Evolutionary conservation across 805 yeast genomes (phyloP), one percentile per base, ranked within the genome.

Genomic region (Pichia scutulata): DNA sequence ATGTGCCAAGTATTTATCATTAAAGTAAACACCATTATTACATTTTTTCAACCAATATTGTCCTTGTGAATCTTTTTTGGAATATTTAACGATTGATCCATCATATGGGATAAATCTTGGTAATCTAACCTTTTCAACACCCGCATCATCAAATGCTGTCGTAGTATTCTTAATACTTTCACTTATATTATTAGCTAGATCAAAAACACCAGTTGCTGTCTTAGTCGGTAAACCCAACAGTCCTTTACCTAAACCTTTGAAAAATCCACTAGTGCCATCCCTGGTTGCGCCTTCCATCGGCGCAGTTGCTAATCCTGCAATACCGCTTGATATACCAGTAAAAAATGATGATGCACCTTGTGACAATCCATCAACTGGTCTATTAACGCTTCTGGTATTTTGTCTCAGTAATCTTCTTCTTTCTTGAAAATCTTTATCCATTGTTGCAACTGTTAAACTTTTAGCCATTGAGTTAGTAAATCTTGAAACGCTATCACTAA

Each of bases 181-280:
- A 69, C 96, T 83, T 37, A 93, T 82, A 65, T 88, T 92, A 48
- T 86, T 85, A 0, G 98, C 96, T 55, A 95, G 73, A 63, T 93
- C 99, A 57, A 93, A 83, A 23, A 93, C 64, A 13, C 99, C 99
- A 57, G 92, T 89, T 0, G 97, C 96, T 0, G 98, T 88, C 70
- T 93, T 93, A 0, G 99, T 90, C 0, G 99, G 99, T 28, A 95
- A 69, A 0, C 99, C 99, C 50, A 93, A 80, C n/a, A 95, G 62
- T 13, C 99, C 99, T 60, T 84, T 86, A 4, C 99, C 99, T 4
- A 93, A 62, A 1, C 99, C 99, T 62, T 83, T 88, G 69, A 93
- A 80, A 64, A 93, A 92, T 0, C 99, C 99, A 3, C 82, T 71
- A 0, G 98, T 81, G 6, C 99, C 99, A 39, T 84, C 95, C 48